A percentile compares a stretch with the other conserved stretches of the same genome.
phyloP scores from a whole-genome alignment of 2,329 filamentous ascomycete species.

The Aureobasidium namibiae region DNA sequence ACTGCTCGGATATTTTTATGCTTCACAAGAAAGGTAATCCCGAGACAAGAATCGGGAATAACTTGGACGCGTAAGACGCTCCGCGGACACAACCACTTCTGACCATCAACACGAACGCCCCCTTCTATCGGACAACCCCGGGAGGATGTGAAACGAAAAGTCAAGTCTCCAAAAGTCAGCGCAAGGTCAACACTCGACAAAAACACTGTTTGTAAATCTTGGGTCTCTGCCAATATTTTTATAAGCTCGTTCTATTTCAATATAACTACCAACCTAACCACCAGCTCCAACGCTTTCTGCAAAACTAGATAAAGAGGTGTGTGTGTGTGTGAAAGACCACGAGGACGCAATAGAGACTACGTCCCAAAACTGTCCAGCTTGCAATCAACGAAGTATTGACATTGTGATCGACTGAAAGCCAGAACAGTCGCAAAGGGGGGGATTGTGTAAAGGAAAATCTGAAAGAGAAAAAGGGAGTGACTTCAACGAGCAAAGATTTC shows the following conservation, averaged over 20 bases:
- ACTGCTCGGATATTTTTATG: too few relatives aligned
- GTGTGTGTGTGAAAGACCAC: not conserved
- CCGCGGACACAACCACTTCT: too few relatives aligned
- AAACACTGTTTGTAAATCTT: too few relatives aligned
- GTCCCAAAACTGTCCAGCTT: not conserved
- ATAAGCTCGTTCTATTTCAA: slow-evolving; percentile 2
- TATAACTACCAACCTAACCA: not conserved
- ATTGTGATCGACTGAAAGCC: not conserved
- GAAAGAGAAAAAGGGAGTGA: slow-evolving; percentile 1
- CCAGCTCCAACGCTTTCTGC: slow-evolving; percentile 9
- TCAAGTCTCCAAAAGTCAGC: too few relatives aligned
- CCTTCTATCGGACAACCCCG: too few relatives aligned
- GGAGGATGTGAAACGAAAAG: too few relatives aligned
- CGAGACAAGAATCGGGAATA: too few relatives aligned
- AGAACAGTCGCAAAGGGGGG: not conserved
- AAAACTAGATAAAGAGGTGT: not conserved
- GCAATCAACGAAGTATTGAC: not conserved
- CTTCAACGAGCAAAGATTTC: not conserved
- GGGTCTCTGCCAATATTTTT: not conserved
- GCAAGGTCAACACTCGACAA: too few relatives aligned
- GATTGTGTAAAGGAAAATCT: not conserved
- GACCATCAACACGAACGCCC: not conserved
- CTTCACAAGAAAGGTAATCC: too few relatives aligned
- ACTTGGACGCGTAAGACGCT: too few relatives aligned
- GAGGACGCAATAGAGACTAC: not conserved